Conservation (phyloP, 2,329 filamentous ascomycete genomes). For the Cercospora brassicicola region DNA sequence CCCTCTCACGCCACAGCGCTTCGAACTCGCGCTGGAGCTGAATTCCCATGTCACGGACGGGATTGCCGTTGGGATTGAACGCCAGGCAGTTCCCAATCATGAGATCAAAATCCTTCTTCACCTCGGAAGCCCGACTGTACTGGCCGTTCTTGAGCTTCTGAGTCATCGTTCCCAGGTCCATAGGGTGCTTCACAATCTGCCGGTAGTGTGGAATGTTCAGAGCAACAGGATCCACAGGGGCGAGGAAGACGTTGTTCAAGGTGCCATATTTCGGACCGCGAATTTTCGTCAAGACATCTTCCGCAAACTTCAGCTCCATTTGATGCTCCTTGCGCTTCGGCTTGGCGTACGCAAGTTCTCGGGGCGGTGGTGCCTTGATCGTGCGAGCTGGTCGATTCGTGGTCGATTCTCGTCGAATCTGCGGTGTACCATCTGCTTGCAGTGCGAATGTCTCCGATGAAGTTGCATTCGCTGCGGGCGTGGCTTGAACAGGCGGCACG, state of each 20-base stretch:
- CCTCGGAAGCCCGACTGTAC: slow-evolving; percentile 79
- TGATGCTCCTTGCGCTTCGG: slow-evolving; percentile 89
- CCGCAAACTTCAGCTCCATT: slow-evolving; percentile 85
- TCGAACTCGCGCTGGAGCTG: slow-evolving; percentile 75
- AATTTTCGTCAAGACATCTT: slow-evolving; percentile 75
- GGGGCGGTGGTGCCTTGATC: slow-evolving; percentile 85
- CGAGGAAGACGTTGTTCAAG: slow-evolving; percentile 72
- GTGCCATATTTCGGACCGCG: slow-evolving; percentile 69
- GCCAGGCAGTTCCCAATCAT: slow-evolving; percentile 88
- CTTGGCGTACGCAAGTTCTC: slow-evolving; percentile 87
- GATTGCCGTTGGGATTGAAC: slow-evolving; percentile 81
- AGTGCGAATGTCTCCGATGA: slow-evolving; percentile 67
- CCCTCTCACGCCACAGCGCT: slow-evolving; percentile 72
- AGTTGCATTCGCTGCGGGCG: slow-evolving; percentile 45
- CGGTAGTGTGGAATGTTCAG: slow-evolving; percentile 92
- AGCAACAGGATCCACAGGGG: slow-evolving; percentile 88
- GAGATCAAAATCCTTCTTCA: slow-evolving; percentile 77
- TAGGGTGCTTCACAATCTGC: slow-evolving; percentile 91
- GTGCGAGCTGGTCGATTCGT: slow-evolving; percentile 87
- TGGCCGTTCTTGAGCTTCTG: slow-evolving; percentile 74
- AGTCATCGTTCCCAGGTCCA: slow-evolving; percentile 85
- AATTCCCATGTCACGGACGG: slow-evolving; percentile 70
- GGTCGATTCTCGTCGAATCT: slow-evolving; percentile 81
- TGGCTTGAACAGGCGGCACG: slow-evolving; percentile 37
- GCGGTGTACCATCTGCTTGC: slow-evolving; percentile 72